Conservation (phyloP, 2,329 filamentous ascomycete species). For the Penicillium expansum region DNA sequence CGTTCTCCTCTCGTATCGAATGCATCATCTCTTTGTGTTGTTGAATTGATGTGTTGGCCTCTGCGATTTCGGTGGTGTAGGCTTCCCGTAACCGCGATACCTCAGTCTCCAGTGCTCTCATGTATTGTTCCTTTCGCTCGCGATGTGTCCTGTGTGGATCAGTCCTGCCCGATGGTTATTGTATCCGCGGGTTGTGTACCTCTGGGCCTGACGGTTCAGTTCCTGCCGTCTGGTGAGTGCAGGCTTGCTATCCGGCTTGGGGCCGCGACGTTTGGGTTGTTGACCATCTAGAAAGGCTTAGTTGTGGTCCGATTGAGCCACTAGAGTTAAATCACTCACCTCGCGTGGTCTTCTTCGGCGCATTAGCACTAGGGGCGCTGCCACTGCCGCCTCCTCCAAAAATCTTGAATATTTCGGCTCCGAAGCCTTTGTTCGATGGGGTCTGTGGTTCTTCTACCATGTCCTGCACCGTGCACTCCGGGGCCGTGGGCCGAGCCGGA, state of each 20-base stretch:
- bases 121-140: constrained; percentile 93
- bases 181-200: constrained; percentile 53
- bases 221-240: constrained; percentile 89
- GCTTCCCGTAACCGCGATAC: constrained; percentile 80
- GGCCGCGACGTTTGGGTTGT: constrained; percentile 81
- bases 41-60: constrained; percentile 41
- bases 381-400: constrained; percentile 42
- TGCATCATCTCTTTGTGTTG: constrained; percentile 75
- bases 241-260: constrained; percentile 94
- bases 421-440: constrained; percentile 22
- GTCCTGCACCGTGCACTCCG: constrained; percentile 17
- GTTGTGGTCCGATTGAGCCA: neutral
- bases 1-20: constrained; percentile 75
- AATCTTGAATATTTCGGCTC: constrained; percentile 50
- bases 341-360: constrained; percentile 68
- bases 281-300: constrained; percentile 65
- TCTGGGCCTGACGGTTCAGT: constrained; percentile 90
- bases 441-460: constrained; percentile 22
- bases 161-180: constrained; percentile 15
- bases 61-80: constrained; percentile 65
- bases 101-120: constrained; percentile 89
- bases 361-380: constrained; percentile 31
- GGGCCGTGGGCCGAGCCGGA: constrained; percentile 10
- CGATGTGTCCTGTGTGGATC: constrained; percentile 73
- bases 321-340: constrained; percentile 49